Percentiles rank a stretch among this genome's conserved stretches.
Conservation (phyloP, 83 land plant genomes). For the Thuja plicata region DNA sequence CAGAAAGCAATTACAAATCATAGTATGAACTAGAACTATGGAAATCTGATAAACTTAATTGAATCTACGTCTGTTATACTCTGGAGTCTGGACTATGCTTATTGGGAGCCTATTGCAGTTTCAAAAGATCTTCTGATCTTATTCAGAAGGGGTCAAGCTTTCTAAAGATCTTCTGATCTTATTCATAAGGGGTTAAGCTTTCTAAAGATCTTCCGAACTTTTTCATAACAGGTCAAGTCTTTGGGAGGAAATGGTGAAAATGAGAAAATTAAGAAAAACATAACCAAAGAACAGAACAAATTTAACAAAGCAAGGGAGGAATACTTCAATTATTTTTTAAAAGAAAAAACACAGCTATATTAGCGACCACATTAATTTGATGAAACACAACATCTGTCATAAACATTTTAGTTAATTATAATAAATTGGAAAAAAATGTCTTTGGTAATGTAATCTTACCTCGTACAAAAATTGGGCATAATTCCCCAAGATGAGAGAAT, state of each 20-base stretch:
- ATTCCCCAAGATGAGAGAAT: conserved; percentile 56
- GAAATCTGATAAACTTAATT: no score
- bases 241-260: neutral
- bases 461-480: conserved; percentile 68
- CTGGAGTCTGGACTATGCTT: neutral
- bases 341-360: no score
- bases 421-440: no score
- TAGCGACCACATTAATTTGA: no score
- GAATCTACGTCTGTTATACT: neutral
- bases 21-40: no score
- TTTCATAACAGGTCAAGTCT: neutral
- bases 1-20: no score
- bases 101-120: neutral
- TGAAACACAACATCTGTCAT: no score
- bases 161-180: neutral
- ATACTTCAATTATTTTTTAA: no score
- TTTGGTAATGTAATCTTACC: conserved; percentile 27
- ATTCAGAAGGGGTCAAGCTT: neutral
- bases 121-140: neutral
- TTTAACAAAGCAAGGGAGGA: no score
- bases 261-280: no score
- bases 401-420: no score
- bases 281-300: no score
- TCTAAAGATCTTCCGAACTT: neutral
- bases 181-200: neutral